These are phyloP conservation scores for Phylloporus sp. DNA, from an alignment of 768 basidiomycete genomes.

Conservation along the genomic window DNA sequence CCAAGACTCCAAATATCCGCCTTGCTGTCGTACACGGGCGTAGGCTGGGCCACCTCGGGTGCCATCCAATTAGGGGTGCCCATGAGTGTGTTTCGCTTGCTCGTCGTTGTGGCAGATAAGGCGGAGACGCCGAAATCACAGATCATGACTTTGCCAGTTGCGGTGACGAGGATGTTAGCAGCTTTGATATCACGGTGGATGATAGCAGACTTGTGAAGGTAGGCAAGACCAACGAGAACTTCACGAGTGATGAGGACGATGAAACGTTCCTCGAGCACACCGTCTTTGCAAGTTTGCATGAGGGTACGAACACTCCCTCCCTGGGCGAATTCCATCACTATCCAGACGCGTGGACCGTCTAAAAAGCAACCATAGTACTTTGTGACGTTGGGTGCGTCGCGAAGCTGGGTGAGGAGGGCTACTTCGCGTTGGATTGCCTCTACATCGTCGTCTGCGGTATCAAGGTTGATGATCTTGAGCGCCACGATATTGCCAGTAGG, in stretches of 20 bases:
- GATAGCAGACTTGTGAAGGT: constrained; percentile 89
- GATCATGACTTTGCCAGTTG: constrained; percentile 86
- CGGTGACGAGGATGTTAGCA: constrained; percentile 90
- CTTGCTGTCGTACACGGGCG: constrained; percentile 92
- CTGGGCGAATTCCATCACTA: constrained; percentile 96
- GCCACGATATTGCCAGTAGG: constrained; percentile 86
- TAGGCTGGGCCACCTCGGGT: constrained; percentile 88
- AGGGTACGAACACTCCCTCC: constrained; percentile 91
- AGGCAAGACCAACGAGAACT: constrained; percentile 78
- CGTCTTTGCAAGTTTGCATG: constrained; percentile 79
- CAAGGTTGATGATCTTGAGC: constrained; percentile 98
- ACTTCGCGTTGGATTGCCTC: constrained; percentile 96
- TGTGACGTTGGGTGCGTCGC: constrained; percentile 87
- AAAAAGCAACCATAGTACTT: constrained; percentile 96
- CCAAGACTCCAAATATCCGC: constrained; percentile 99
- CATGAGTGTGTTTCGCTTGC: constrained; percentile 93
- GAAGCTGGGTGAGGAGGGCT: constrained; percentile 81
- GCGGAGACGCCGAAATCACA: constrained; percentile 99
- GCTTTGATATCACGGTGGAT: constrained; percentile 99
- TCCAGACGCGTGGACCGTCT: constrained; percentile 96
- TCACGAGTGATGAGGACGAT: constrained; percentile 85
- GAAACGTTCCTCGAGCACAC: constrained; percentile 83
- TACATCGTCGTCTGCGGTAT: constrained; percentile 94
- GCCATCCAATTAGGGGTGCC: constrained; percentile 99
- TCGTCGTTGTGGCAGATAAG: constrained; percentile 72